Conservation (phyloP, 768 basidiomycete genomes). For the Xerocomus potaroensis region DNA sequence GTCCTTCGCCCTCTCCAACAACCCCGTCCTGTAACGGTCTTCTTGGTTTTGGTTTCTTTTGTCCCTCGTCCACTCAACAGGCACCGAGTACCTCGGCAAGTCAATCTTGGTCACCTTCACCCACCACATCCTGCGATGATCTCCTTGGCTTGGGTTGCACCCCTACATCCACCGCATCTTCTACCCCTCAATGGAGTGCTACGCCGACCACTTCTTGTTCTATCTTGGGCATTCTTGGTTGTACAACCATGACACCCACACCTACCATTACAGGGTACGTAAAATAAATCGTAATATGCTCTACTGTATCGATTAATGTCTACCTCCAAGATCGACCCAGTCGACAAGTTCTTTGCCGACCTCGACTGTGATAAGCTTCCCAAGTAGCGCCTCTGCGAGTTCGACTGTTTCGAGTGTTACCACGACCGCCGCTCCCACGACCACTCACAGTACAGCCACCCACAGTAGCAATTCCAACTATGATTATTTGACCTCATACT, state of each 20-base stretch:
- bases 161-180: not conserved
- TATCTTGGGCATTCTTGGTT: slow-evolving; percentile 15
- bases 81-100: slow-evolving; percentile 7
- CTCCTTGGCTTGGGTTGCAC: not conserved
- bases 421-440: slow-evolving; percentile 3
- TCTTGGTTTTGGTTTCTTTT: slow-evolving; percentile 19
- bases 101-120: slow-evolving; percentile 1
- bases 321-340: not conserved
- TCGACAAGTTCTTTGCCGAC: slow-evolving; percentile 2
- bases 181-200: not conserved
- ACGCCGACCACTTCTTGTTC: slow-evolving; percentile 15
- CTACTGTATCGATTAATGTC: slow-evolving; percentile 1
- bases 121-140: not conserved
- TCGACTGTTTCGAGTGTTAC: slow-evolving; percentile 4
- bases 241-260: slow-evolving; percentile 10
- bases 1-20: not conserved
- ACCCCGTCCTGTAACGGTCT: slow-evolving; percentile 1
- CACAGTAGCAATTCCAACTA: slow-evolving; percentile 23
- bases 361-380: slow-evolving; percentile 32
- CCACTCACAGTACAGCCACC: slow-evolving; percentile 14
- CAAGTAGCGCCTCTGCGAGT: slow-evolving; percentile 12
- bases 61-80: no score
- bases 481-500: slow-evolving; percentile 32
- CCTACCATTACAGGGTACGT: slow-evolving; percentile 13
- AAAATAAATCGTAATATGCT: not conserved